Conservation (phyloP, 208 protist species). For the Leishmania martiniquensis region DNA sequence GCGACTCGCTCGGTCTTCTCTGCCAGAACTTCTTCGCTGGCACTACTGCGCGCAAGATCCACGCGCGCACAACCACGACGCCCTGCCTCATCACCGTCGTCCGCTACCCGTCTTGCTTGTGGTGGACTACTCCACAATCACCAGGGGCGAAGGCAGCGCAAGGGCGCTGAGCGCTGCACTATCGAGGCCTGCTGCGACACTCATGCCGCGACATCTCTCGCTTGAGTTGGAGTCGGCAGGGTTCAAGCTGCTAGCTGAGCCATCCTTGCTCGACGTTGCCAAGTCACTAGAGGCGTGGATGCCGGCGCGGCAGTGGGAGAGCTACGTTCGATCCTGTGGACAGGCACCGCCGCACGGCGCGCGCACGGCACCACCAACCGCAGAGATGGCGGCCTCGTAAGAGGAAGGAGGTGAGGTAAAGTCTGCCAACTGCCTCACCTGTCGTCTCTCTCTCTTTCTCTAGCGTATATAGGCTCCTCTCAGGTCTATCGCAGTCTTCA, state of each 20-base stretch:
- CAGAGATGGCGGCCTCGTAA: background rate
- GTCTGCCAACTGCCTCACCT: background rate
- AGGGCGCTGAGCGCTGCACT: background rate
- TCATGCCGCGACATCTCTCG: conserved; percentile 58
- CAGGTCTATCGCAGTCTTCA: background rate
- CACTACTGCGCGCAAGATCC: conserved; percentile 81
- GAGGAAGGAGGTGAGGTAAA: background rate
- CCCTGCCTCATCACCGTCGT: conserved; percentile 60
- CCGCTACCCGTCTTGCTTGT: conserved; percentile 59
- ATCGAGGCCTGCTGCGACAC: conserved; percentile 26
- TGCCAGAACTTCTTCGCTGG: conserved; percentile 67
- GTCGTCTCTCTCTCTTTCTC: background rate
- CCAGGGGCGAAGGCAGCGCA: background rate
- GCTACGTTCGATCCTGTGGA: conserved; percentile 3
- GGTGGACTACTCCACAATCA: conserved; percentile 64
- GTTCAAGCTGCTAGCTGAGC: conserved; percentile 37
- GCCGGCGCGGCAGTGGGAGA: conserved; percentile 31
- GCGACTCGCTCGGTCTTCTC: conserved; percentile 17
- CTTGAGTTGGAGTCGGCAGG: conserved; percentile 52
- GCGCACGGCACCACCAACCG: background rate
- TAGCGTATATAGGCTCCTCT: background rate
- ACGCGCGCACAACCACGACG: conserved; percentile 78
- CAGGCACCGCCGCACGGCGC: background rate
- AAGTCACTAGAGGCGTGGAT: conserved; percentile 41
- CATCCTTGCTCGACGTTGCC: conserved; percentile 24